A percentile compares a stretch with the other conserved stretches of the same genome.
Evolutionary conservation across 108 stramenopile species (phyloP).

Genomic region (Thalassiosira profunda): DNA sequence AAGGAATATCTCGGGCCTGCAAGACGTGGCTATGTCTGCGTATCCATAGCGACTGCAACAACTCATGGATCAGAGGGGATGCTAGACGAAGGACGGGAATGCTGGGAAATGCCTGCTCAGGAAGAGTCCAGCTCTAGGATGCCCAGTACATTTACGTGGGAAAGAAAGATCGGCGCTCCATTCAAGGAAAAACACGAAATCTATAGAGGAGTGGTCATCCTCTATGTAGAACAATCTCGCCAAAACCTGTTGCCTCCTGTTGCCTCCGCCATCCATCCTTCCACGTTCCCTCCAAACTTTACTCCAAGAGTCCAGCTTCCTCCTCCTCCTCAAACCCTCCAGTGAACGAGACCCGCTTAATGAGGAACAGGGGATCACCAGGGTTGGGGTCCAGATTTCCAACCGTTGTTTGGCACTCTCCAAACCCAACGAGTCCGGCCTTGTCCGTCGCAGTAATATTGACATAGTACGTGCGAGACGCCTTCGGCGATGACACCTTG

Average conservation of each 20-base stretch:
- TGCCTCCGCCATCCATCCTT: too few relatives aligned
- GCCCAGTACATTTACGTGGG: too few relatives aligned
- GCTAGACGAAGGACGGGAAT: slow-evolving; percentile 42
- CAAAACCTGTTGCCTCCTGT: too few relatives aligned
- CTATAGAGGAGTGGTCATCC: too few relatives aligned
- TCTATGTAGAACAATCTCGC: too few relatives aligned
- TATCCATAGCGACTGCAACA: slow-evolving; percentile 43
- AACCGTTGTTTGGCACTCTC: neutral
- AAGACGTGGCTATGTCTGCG: slow-evolving; percentile 21
- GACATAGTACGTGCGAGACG: slow-evolving; percentile 2
- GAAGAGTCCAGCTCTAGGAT: too few relatives aligned
- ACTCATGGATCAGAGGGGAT: slow-evolving; percentile 37
- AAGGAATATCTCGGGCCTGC: slow-evolving; percentile 56
- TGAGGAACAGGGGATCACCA: neutral
- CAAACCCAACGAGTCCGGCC: neutral
- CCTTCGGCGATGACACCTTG: slow-evolving; percentile 8
- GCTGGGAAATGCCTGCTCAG: slow-evolving; percentile 51
- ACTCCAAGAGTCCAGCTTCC: too few relatives aligned
- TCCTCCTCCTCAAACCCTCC: slow-evolving; percentile 5
- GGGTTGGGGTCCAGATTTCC: neutral
- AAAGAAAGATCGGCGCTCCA: too few relatives aligned
- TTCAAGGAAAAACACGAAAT: too few relatives aligned
- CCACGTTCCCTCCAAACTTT: too few relatives aligned
- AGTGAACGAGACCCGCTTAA: neutral
- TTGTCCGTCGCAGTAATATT: slow-evolving; percentile 1